phyloP scores from a whole-genome alignment of 805 yeast genomes.

The Barnettozyma wickerhamii region DNA sequence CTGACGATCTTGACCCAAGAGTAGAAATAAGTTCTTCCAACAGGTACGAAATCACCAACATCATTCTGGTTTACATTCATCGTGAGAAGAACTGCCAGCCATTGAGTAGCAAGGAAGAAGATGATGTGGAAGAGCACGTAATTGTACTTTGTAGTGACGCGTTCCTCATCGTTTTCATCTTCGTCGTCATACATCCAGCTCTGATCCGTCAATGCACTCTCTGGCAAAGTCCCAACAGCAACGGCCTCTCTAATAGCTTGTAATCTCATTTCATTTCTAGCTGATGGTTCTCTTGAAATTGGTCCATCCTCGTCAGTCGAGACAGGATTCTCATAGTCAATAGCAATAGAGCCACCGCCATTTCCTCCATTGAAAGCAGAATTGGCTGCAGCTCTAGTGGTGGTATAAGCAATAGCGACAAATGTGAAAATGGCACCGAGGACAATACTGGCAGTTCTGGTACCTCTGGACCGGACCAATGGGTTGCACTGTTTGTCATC shows the following conservation, averaged over 20 bases:
- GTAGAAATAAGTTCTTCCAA: conserved; percentile 93
- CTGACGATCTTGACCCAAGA: conserved; percentile 91
- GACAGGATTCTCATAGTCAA: conserved; percentile 26
- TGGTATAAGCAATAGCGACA: conserved; percentile 93
- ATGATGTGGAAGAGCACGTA: conserved; percentile 86
- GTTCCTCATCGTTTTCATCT: conserved; percentile 53
- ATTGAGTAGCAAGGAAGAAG: conserved; percentile 93
- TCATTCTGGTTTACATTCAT: conserved; percentile 84
- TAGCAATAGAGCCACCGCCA: conserved; percentile 32
- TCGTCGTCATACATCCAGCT: conserved; percentile 48
- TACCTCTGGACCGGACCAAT: conserved; percentile 79
- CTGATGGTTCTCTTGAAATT: conserved; percentile 44
- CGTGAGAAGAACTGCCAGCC: conserved; percentile 90
- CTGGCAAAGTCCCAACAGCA: conserved; percentile 93
- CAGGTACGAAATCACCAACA: conserved; percentile 89
- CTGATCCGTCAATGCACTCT: conserved; percentile 77
- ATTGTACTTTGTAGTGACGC: conserved; percentile 67
- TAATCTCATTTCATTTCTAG: conserved; percentile 68
- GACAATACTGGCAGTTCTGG: conserved; percentile 82
- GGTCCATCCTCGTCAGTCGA: conserved; percentile 26
- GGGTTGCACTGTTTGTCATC: conserved; percentile 94
- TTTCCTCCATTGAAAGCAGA: conserved; percentile 52
- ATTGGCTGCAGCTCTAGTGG: conserved; percentile 92
- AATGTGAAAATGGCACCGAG: conserved; percentile 93
- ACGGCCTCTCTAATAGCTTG: conserved; percentile 92